Evolutionary conservation across 768 basidiomycete genomes (phyloP), one percentile per base, ranked within the genome.

Genomic region (Hypsizygus marmoreus): DNA sequence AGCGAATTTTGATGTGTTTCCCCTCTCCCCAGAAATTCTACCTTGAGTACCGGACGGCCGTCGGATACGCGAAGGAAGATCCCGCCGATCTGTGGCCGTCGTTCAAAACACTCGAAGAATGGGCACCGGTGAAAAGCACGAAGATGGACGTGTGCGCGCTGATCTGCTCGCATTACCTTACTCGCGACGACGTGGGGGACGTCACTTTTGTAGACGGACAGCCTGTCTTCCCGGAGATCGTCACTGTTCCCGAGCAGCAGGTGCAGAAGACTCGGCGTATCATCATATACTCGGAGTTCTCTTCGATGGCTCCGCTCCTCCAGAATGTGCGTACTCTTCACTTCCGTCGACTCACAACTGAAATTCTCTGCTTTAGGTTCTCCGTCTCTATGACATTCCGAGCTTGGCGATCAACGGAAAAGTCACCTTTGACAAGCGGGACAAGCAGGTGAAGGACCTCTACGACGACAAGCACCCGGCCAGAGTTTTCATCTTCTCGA

Each of bases 401-500:
- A 45, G 31, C 24, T 16, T 57, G 0, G 11, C 42, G 4, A 56
- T 63, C 35, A 47, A 56, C 32, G 57, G 61, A 0, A 42, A 35
- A 10, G 47, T 47, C 0, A 12, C 49, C 14, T 40, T 49, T 4
- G 41, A 49, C 1, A 38, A 48, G 14, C 49, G 46, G 1, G 47
- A 50, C 22, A 44, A 53, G 22, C n/a, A 45, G 0, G 40, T 63
- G 2, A 46, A 47, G n/a, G 12, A 24, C 0, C 53, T 63, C 34
- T 42, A 56, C 8, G 29, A 42, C 7, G 22, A 47, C 13, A 34
- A 40, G 1, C 7, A 37, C n/a, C 30, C 24, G 4, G 32, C 19
- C 4, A 24, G 55, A 9, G 50, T 60, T 1, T 40, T 62, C 0
- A 47, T 65, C 5, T 49, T 65, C 35, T 65, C 60, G 0, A 47